Evolutionary conservation across 225 moss, liverwort and hornwort genomes (phyloP).

Genomic region (Asterella californica): DNA sequence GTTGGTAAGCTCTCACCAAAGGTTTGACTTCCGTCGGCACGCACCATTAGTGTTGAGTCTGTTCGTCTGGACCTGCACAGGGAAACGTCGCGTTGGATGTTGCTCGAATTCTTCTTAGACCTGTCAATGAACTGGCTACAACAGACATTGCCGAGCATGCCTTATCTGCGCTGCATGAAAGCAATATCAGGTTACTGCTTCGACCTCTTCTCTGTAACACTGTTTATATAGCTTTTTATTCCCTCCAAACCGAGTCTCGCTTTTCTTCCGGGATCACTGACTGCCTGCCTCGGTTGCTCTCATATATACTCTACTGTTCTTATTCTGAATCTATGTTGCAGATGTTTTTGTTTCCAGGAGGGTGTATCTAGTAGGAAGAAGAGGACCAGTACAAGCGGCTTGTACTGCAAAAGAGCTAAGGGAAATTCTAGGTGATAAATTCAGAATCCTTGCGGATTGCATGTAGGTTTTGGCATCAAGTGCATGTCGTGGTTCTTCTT

Average conservation of each 20-base stretch:
- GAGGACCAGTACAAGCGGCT: slow-evolving; percentile 98
- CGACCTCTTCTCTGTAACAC: background rate
- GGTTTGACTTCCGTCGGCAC: background rate
- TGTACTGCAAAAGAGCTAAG: slow-evolving; percentile 91
- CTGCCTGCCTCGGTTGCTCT: no score
- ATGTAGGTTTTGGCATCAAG: background rate
- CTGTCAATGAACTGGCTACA: slow-evolving; percentile 56
- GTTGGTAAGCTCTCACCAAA: background rate
- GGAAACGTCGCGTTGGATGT: slow-evolving; percentile 95
- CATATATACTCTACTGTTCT: background rate
- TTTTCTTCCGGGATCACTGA: background rate
- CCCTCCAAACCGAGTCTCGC: background rate
- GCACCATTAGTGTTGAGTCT: background rate
- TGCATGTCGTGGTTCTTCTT: no score
- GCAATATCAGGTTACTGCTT: slow-evolving; percentile 64
- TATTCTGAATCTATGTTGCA: slow-evolving; percentile 44
- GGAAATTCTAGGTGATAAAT: slow-evolving; percentile 67
- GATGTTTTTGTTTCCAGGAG: slow-evolving; percentile 62
- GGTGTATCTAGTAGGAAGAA: slow-evolving; percentile 85
- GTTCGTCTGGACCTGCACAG: slow-evolving; percentile 31
- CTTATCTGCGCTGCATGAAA: slow-evolving; percentile 59
- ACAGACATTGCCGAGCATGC: slow-evolving; percentile 94
- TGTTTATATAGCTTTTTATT: no score
- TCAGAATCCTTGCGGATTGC: background rate
- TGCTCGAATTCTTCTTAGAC: slow-evolving; percentile 80